A percentile compares a stretch with the other conserved stretches of the same genome.
Evolutionary conservation across 164 flowering plant genomes (phyloP).

Genomic region (Sextonia rubra): DNA sequence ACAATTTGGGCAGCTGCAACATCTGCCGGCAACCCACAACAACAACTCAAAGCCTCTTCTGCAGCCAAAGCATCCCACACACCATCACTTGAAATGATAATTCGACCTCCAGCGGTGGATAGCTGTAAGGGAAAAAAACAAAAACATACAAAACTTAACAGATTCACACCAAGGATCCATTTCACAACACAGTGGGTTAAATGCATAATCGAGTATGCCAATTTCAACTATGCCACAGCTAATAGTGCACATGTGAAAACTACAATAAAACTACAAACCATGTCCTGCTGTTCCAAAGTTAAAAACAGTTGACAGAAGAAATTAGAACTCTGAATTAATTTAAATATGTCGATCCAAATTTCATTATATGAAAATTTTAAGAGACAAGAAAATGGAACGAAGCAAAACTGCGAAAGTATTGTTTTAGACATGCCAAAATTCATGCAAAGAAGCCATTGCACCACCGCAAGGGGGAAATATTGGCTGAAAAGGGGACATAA

Average conservation of each 20-base stretch:
- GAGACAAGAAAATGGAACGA: not conserved
- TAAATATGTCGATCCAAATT: not conserved
- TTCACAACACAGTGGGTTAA: too few species aligned
- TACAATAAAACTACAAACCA: too few species aligned
- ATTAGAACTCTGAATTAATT: not conserved
- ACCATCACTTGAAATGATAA: slow-evolving; percentile 92
- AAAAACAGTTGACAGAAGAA: too few species aligned
- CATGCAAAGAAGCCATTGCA: not conserved
- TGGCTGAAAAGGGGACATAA: too few species aligned
- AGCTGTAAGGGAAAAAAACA: slow-evolving; percentile 45
- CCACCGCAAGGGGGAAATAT: too few species aligned
- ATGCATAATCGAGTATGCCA: too few species aligned
- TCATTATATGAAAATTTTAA: not conserved
- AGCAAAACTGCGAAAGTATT: too few species aligned
- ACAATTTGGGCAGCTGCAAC: slow-evolving; percentile 89
- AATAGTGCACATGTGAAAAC: too few species aligned
- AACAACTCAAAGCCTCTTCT: slow-evolving; percentile 70
- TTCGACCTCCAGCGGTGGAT: slow-evolving; percentile 86
- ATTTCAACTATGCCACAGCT: too few species aligned
- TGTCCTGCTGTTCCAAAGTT: not conserved
- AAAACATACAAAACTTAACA: too few species aligned
- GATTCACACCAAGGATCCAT: not conserved
- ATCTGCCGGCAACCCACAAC: slow-evolving; percentile 79
- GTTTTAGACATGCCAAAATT: not conserved
- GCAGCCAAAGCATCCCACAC: slow-evolving; percentile 95